Conservation (phyloP, 495 filamentous ascomycete genomes). For the Neurospora sp. region DNA sequence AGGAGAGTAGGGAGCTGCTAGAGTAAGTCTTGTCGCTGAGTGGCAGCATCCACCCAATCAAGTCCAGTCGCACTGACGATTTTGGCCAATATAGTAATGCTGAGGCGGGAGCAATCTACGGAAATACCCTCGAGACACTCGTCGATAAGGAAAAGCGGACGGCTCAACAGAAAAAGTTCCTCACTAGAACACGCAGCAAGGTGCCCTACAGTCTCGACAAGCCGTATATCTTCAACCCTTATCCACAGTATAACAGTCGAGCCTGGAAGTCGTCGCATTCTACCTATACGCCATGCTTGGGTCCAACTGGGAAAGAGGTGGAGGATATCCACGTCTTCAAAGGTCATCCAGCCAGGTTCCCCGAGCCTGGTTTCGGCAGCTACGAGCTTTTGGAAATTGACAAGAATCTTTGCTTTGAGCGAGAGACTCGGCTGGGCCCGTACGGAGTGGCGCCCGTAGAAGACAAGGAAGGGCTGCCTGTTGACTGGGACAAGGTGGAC, state of each 20-base stretch:
- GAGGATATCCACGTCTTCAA: constrained; percentile 36
- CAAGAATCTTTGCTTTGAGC: constrained; percentile 82
- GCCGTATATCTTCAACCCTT: constrained; percentile 37
- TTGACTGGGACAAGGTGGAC: constrained; percentile 57
- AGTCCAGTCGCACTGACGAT: constrained; percentile 1
- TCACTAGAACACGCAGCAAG: constrained; percentile 13
- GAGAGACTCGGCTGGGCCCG: constrained; percentile 71
- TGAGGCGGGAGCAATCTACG: constrained; percentile 34
- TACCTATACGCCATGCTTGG: constrained; percentile 26
- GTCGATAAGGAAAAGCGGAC: constrained; percentile 18
- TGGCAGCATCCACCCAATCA: neutral
- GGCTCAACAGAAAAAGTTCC: constrained; percentile 13
- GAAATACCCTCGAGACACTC: constrained; percentile 35
- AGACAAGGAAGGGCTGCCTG: constrained; percentile 23
- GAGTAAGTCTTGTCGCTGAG: constrained; percentile 19
- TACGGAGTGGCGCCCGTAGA: constrained; percentile 56
- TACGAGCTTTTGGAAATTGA: constrained; percentile 63
- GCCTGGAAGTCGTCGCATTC: constrained; percentile 21
- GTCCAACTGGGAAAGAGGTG: constrained; percentile 19
- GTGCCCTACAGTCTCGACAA: constrained; percentile 21
- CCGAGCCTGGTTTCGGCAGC: constrained; percentile 68
- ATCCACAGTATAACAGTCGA: constrained; percentile 36
- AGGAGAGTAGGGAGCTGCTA: constrained; percentile 28
- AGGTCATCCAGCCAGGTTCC: constrained; percentile 61
- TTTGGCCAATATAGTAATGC: constrained; percentile 10